Evolutionary conservation across 1,284 basidiomycete genomes (phyloP).

Genomic region (Exsudoporus floridanus): DNA sequence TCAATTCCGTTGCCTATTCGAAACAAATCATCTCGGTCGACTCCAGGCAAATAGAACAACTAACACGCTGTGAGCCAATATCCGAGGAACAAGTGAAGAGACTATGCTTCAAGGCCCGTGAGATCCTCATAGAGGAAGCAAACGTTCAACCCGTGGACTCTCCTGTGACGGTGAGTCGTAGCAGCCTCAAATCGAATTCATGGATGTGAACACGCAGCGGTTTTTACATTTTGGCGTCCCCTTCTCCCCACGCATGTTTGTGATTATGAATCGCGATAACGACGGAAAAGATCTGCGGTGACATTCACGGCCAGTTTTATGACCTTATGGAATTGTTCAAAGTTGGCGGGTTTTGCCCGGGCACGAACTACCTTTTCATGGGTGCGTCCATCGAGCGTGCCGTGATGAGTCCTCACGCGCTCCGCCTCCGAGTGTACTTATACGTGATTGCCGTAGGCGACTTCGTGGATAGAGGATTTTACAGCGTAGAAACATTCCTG

Average conservation of each 20-base stretch:
- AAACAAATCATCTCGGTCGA: conserved; percentile 12
- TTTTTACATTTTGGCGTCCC: neutral
- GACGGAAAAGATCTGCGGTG: conserved; percentile 88
- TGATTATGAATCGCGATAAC: conserved; percentile 33
- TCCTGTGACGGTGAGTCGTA: conserved; percentile 77
- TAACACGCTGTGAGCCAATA: conserved; percentile 88
- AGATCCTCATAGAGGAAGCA: conserved; percentile 95
- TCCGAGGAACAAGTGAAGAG: conserved; percentile 91
- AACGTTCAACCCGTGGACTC: conserved; percentile 97
- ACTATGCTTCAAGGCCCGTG: conserved; percentile 92
- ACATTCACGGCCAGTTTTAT: conserved; percentile 98
- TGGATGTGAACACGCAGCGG: conserved; percentile 1
- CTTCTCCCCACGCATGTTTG: conserved; percentile 22
- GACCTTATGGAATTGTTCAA: conserved; percentile 97
- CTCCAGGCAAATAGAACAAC: conserved; percentile 80
- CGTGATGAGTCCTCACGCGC: conserved; percentile 1
- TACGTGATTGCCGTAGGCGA: conserved; percentile 57
- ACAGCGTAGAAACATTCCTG: conserved; percentile 96
- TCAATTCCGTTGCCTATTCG: conserved; percentile 17
- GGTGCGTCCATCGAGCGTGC: conserved; percentile 53
- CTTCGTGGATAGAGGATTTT: conserved; percentile 97
- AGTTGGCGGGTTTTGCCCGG: conserved; percentile 92
- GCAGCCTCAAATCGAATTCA: conserved; percentile 1
- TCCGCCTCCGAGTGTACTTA: conserved; percentile 7
- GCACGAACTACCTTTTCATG: conserved; percentile 99